Evolutionary conservation across 257 asterid species (phyloP).

Genomic region (Agastache rugosa): DNA sequence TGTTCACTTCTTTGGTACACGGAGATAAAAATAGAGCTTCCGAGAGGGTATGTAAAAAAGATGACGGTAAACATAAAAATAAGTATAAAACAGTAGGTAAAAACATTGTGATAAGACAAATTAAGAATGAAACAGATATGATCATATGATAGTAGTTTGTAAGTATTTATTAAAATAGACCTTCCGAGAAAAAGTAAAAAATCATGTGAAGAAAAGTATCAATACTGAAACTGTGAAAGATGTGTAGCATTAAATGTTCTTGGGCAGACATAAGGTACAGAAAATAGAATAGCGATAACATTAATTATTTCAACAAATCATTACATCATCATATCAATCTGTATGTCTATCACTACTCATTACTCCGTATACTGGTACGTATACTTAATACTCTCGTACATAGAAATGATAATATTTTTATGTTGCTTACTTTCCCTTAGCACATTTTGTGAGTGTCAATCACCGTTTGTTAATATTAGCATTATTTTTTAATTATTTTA

Average conservation of each 20-base stretch:
- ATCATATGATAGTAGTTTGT: neutral
- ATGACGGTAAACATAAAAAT: no score
- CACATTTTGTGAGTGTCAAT: no score
- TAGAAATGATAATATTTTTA: no score
- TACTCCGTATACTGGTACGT: neutral
- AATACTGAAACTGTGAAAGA: conserved; percentile 19
- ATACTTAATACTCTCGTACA: no score
- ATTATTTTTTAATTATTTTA: no score
- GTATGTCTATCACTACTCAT: neutral
- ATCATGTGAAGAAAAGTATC: conserved; percentile 34
- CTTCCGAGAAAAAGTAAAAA: conserved; percentile 9
- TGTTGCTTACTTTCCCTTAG: no score
- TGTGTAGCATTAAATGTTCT: conserved; percentile 33
- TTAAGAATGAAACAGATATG: conserved; percentile 7
- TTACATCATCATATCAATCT: conserved; percentile 30
- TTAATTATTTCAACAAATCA: conserved; percentile 20
- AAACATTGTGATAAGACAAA: neutral
- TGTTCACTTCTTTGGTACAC: no score
- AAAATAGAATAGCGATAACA: conserved; percentile 20
- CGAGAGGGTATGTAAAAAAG: no score
- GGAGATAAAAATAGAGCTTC: no score
- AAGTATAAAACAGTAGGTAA: neutral
- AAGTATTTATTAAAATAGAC: neutral
- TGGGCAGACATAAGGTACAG: conserved; percentile 24
- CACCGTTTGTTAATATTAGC: no score